Conservation (phyloP, 768 basidiomycete species). For the Lanmaoa pseudosensibilis region DNA sequence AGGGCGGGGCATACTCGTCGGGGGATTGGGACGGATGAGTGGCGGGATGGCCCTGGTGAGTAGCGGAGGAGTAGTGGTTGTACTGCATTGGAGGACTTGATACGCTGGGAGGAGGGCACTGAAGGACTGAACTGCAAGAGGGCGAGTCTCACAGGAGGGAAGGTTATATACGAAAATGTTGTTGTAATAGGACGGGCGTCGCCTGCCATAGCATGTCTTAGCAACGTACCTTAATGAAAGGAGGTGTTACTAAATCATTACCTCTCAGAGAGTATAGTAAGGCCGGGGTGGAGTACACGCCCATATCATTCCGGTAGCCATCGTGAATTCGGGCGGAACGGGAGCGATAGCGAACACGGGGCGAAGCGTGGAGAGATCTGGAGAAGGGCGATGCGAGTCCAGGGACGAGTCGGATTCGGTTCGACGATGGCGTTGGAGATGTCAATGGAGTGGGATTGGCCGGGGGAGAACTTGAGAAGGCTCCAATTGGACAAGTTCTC, state of each 20-base stretch:
- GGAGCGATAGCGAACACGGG: slow-evolving; percentile 30
- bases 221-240: slow-evolving; percentile 40
- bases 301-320: slow-evolving; percentile 36
- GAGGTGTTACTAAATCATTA: slow-evolving; percentile 40
- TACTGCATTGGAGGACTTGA: slow-evolving; percentile 29
- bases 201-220: slow-evolving; percentile 37
- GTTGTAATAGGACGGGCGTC: slow-evolving; percentile 36
- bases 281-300: slow-evolving; percentile 36
- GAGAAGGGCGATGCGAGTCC: slow-evolving; percentile 24
- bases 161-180: slow-evolving; percentile 36
- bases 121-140: slow-evolving; percentile 10
- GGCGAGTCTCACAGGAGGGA: slow-evolving; percentile 11
- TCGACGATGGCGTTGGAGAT: slow-evolving; percentile 36
- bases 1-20: slow-evolving; percentile 20
- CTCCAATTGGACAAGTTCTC: slow-evolving; percentile 25
- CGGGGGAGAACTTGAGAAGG: slow-evolving; percentile 28
- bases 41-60: slow-evolving; percentile 19
- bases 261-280: slow-evolving; percentile 35
- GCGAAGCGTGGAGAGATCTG: slow-evolving; percentile 26
- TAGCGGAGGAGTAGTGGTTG: slow-evolving; percentile 23
- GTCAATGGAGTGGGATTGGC: slow-evolving; percentile 33
- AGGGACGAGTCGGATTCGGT: slow-evolving; percentile 24
- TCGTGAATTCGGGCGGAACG: slow-evolving; percentile 31
- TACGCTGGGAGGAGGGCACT: background rate
- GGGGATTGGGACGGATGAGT: slow-evolving; percentile 23